Conservation (phyloP, 257 asterid genomes). For the Ligustrum vulgare region DNA sequence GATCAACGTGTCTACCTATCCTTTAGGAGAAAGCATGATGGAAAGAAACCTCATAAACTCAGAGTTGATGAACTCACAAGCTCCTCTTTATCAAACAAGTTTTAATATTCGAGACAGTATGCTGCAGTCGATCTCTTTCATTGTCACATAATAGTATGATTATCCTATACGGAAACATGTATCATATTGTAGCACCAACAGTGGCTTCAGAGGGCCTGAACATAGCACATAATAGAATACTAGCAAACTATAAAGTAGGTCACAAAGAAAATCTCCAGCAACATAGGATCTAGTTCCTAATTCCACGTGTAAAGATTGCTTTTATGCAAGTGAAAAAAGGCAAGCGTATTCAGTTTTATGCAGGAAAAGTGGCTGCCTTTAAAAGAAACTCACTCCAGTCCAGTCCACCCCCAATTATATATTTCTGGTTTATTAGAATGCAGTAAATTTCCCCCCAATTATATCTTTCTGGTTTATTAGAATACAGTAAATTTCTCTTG, state of each 20-base stretch:
- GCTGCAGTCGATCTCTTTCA: background rate
- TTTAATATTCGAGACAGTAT: background rate
- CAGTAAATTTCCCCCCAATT: background rate
- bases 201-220: background rate
- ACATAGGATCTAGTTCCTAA: background rate
- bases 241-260: background rate
- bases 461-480: background rate
- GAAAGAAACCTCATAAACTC: background rate
- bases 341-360: background rate
- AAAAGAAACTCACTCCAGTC: background rate
- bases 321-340: background rate
- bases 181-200: background rate
- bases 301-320: background rate
- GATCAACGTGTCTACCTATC: background rate
- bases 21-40: background rate
- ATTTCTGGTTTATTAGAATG: constrained; percentile 4
- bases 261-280: background rate
- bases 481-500: constrained; percentile 1
- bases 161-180: background rate
- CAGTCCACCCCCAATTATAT: background rate
- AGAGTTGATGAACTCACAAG: constrained; percentile 5
- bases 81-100: background rate
- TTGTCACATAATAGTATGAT: background rate
- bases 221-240: background rate
- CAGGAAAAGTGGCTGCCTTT: background rate